Evolutionary conservation across 352 stramenopile genomes (phyloP), one percentile per base, ranked within the genome.

Genomic region (Pythium biforme): DNA sequence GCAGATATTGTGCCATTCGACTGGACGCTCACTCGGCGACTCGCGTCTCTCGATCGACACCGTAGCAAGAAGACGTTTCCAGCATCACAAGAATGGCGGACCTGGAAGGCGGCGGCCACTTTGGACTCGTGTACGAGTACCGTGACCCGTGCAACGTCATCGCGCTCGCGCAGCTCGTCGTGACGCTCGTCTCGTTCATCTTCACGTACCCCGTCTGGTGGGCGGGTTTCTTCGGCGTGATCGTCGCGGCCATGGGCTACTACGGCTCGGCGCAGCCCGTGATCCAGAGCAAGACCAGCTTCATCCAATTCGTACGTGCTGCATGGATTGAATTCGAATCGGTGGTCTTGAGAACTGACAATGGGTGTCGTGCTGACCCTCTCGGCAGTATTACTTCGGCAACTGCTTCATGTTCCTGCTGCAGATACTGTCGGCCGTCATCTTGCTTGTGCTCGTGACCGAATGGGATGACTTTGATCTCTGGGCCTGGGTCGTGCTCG

Each of bases 221-320:
- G 84, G 77, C 66, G 22, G 82, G 78, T 0, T 78, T 91, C 64
- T 92, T 91, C 56, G 82, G 82, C 20, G 64, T 90, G 47, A 88
- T 93, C 53, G 82, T 93, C 65, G 82, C 84, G 8, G 64, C 75
- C 23, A 90, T 93, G 73, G 84, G 84, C 57, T 93, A 92, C 71
- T 93, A 93, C 51, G 84, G 84, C 37, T 90, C 81, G 6, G 78
- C 89, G 27, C 77, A 90, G 71, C 84, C 84, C 26, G 82, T 92
- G 48, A 88, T 92, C 67, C 84, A 93, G 72, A 90, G 81, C 78
- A 93, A 93, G 87, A 83, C 89, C 59, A 90, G 80, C 80, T 93
- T 93, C 66, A 86, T 93, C 69, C 84, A 93, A 53, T 92, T 93
- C 51, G 83, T 92, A 78, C 68, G 83, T 86, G 34, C 29, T 10